phyloP scores from a whole-genome alignment of 2,329 filamentous ascomycete genomes.

The Xylaria sp. region DNA sequence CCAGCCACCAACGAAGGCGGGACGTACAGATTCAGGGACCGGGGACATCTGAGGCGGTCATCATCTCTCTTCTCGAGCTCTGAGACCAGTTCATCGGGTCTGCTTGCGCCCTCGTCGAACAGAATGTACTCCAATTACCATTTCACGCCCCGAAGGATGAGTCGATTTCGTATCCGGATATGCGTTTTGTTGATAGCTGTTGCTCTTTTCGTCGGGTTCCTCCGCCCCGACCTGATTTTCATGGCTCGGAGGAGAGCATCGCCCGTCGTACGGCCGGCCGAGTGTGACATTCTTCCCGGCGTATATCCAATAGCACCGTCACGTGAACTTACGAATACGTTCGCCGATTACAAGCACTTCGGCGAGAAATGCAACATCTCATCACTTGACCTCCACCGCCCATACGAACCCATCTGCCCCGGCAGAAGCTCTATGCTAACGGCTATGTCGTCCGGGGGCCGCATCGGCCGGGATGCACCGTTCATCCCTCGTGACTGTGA shows the following conservation, averaged over 20 bases:
- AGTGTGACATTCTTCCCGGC: constrained; percentile 14
- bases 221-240: background rate
- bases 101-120: background rate
- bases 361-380: constrained; percentile 56
- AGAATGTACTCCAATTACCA: background rate
- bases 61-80: constrained; percentile 15
- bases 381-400: constrained; percentile 56
- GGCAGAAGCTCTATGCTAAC: constrained; percentile 52
- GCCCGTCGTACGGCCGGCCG: background rate
- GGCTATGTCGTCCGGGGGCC: constrained; percentile 57
- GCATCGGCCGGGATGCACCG: constrained; percentile 57
- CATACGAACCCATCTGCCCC: constrained; percentile 50
- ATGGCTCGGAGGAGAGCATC: background rate
- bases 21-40: constrained; percentile 34
- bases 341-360: constrained; percentile 56
- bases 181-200: background rate
- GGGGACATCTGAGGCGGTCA: constrained; percentile 12
- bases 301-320: constrained; percentile 25
- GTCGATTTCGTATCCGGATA: constrained; percentile 7
- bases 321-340: constrained; percentile 50
- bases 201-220: background rate
- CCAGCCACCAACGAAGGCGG: constrained; percentile 24
- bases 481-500: constrained; percentile 59
- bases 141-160: constrained; percentile 9
- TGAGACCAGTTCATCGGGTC: constrained; percentile 4